Evolutionary conservation across 352 stramenopile genomes (phyloP).

Genomic region (Pythium aquatile): DNA sequence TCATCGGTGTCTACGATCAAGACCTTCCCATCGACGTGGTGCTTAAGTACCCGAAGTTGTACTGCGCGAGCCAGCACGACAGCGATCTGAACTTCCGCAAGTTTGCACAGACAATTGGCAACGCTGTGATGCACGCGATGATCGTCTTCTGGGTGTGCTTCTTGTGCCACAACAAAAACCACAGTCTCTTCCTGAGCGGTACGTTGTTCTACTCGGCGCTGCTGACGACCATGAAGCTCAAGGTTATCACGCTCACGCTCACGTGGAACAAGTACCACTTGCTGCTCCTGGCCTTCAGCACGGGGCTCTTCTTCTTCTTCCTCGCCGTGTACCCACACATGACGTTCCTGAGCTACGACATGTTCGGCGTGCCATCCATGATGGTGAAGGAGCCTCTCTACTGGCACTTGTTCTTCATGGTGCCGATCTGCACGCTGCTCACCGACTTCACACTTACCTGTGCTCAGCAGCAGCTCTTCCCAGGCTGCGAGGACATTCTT

Average conservation of each 20-base stretch:
- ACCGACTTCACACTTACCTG: conserved; percentile 41
- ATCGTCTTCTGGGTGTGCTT: conserved; percentile 60
- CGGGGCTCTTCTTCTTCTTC: conserved; percentile 65
- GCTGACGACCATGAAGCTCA: conserved; percentile 68
- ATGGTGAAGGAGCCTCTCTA: conserved; percentile 49
- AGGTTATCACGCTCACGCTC: conserved; percentile 61
- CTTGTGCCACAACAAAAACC: conserved; percentile 33
- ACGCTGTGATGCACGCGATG: conserved; percentile 48
- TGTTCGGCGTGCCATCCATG: conserved; percentile 45
- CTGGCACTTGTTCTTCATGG: conserved; percentile 57
- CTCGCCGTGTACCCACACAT: conserved; percentile 56
- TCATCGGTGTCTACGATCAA: conserved; percentile 79
- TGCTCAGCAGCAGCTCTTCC: conserved; percentile 50
- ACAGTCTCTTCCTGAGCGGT: conserved; percentile 48
- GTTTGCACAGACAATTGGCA: conserved; percentile 53
- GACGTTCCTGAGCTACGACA: conserved; percentile 73
- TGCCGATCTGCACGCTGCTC: conserved; percentile 41
- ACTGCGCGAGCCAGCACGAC: conserved; percentile 44
- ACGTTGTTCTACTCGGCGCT: conserved; percentile 70
- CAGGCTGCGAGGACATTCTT: conserved; percentile 57
- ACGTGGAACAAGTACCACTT: conserved; percentile 68
- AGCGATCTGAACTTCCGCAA: conserved; percentile 61
- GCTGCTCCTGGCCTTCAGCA: conserved; percentile 49
- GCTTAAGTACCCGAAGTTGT: conserved; percentile 56
- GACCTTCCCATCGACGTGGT: conserved; percentile 67